Base-by-base conservation (phyloP, 2,329 filamentous ascomycete genomes). In the Ilyonectria destructans region DNA sequence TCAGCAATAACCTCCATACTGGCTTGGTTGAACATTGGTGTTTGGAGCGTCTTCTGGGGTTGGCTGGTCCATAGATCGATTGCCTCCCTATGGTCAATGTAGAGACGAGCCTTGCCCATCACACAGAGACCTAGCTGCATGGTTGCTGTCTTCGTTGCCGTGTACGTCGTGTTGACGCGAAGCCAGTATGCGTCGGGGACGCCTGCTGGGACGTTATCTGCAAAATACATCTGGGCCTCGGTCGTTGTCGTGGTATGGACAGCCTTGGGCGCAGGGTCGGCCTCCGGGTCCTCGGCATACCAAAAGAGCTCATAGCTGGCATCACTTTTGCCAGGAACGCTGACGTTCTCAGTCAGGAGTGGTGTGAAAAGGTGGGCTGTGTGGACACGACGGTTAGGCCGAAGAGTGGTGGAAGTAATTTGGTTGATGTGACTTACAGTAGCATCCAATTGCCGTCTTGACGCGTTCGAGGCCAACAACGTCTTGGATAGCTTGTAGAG, bases 51-150 rank as follows among this genome's bases (percentile, higher is more conserved):
- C 40, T 80, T 82, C 13, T 74, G 75, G 3, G 75, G 75, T 43
- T 82, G 80, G 26, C 70, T 75, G 4, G 77, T 77, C 23, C 77
- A 77, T 15, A 79, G 71, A 2, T 80, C 77, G 23, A 82, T 77
- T 1, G 78, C 67, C 5, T 81, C 70, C 37, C 78, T 63, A 1
- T 74, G 79, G 46, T 83, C 70, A 33, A 83, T 70, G 51, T 71
- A 78, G 3, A 83, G 67, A 31, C 79, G 77, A 1, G 75, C 79
- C 2, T 79, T 81, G 15, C 81, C 81, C 46, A 77, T 78, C 8
- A 79, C 78, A 1, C 80, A 78, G 8, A 82, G 71, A 0, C 80
- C 80, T 2, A 82, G 80, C 8, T 65, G 63, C 17, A 75, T 72
- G 0, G 19, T 13, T 12, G 46, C 67, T 0, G 69, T 65, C 12